phyloP scores from a whole-genome alignment of 2,329 filamentous ascomycete species.

The Conoideocrella luteorostrata region DNA sequence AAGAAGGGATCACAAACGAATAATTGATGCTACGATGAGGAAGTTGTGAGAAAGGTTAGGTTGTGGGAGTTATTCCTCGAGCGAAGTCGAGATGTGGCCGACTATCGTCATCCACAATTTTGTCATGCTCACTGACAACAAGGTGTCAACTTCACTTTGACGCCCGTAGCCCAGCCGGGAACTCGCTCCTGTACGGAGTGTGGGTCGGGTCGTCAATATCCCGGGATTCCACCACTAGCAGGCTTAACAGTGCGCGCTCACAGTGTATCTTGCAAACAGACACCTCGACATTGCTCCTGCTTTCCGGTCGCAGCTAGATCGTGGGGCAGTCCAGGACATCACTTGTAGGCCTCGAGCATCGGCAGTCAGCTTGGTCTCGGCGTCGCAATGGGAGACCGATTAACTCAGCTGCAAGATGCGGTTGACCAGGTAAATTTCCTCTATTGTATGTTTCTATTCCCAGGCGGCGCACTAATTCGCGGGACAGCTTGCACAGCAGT shows the following conservation, averaged over 20 bases:
- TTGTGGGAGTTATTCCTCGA: not conserved
- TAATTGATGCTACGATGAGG: not conserved
- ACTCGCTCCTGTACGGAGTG: not conserved
- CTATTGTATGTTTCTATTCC: conserved; percentile 5
- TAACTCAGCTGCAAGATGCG: conserved; percentile 81
- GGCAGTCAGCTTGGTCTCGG: too few species aligned
- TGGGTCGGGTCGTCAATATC: conserved; percentile 23
- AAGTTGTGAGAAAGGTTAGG: not conserved
- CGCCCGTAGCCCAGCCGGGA: conserved; percentile 3
- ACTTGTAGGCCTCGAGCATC: too few species aligned
- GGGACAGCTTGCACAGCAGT: conserved; percentile 58
- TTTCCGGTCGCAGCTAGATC: not conserved
- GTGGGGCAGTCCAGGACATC: not conserved
- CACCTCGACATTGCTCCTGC: too few species aligned
- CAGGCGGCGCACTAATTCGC: not conserved
- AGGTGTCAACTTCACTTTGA: conserved; percentile 29
- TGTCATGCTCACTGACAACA: conserved; percentile 21
- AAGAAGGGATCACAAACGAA: not conserved
- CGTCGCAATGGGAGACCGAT: conserved; percentile 59
- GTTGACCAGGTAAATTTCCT: conserved; percentile 60
- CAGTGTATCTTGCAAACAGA: too few species aligned
- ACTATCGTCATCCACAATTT: conserved; percentile 7
- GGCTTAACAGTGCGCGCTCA: conserved; percentile 4
- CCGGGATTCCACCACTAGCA: conserved; percentile 15
- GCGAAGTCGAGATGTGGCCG: conserved; percentile 9